These are phyloP conservation scores for Phytophthora nicotianae DNA, from an alignment of 352 stramenopile species.

Conservation along the genomic window DNA sequence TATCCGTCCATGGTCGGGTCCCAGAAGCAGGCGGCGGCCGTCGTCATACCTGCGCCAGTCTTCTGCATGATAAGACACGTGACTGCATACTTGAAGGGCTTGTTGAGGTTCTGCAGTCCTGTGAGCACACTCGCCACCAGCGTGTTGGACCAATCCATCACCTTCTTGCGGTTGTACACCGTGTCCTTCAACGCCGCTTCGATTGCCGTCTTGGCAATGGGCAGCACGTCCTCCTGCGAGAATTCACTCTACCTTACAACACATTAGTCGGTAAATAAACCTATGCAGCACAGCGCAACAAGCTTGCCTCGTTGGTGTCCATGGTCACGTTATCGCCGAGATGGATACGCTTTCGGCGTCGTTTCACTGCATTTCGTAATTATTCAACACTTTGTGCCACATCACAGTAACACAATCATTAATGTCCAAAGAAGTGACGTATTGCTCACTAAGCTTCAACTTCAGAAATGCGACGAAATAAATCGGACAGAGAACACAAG, in stretches of 20 bases:
- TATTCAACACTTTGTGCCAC: background rate
- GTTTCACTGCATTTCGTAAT: constrained; percentile 24
- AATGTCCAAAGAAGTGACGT: constrained; percentile 19
- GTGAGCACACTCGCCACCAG: constrained; percentile 81
- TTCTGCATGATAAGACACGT: constrained; percentile 90
- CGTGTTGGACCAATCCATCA: constrained; percentile 86
- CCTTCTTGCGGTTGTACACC: constrained; percentile 87
- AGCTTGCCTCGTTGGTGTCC: constrained; percentile 48
- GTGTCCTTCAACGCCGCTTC: constrained; percentile 80
- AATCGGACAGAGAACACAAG: constrained; percentile 9
- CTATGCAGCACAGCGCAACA: background rate
- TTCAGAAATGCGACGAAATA: background rate
- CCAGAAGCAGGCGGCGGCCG: constrained; percentile 77
- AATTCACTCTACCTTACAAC: constrained; percentile 62
- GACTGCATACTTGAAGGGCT: constrained; percentile 87
- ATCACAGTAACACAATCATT: constrained; percentile 1
- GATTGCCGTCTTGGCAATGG: constrained; percentile 79
- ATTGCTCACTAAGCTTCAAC: background rate
- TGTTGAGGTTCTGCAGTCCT: constrained; percentile 86
- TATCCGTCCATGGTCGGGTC: constrained; percentile 78
- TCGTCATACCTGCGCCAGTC: constrained; percentile 73
- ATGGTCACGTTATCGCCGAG: constrained; percentile 27
- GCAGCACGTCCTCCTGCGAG: constrained; percentile 77
- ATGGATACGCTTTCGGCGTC: constrained; percentile 27
- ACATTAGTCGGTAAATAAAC: background rate